These are phyloP conservation scores for Boechera stricta DNA, from an alignment of 345 rosid genomes.

Conservation along the genomic window DNA sequence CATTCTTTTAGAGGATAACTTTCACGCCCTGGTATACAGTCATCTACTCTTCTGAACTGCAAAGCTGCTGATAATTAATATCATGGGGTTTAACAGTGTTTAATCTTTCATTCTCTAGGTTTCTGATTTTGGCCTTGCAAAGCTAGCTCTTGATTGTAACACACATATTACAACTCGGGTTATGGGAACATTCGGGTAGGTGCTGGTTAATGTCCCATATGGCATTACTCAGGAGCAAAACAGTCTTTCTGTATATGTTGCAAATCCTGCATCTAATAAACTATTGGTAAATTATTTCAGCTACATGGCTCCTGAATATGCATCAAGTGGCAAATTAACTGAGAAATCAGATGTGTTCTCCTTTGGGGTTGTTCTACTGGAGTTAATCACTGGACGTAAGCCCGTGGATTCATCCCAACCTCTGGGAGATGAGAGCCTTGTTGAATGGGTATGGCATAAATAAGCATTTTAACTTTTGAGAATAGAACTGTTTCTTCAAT, in stretches of 20 bases:
- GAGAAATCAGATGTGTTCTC: conserved; percentile 98
- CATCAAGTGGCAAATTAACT: conserved; percentile 91
- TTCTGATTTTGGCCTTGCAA: conserved; percentile 98
- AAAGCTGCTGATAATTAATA: conserved; percentile 8
- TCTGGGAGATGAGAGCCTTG: conserved; percentile 93
- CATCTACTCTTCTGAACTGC: conserved; percentile 15
- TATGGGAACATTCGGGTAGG: conserved; percentile 98
- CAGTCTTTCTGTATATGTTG: conserved; percentile 17
- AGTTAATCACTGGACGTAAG: conserved; percentile 93
- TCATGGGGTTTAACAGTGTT: conserved; percentile 36
- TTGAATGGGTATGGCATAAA: conserved; percentile 75
- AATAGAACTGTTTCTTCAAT: conserved; percentile 19
- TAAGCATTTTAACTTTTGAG: conserved; percentile 16
- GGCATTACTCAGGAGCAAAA: neutral
- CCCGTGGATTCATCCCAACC: conserved; percentile 94
- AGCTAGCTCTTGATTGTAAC: conserved; percentile 83
- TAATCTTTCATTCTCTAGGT: conserved; percentile 60
- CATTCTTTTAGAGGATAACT: conserved; percentile 90
- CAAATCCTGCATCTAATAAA: conserved; percentile 26
- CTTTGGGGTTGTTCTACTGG: conserved; percentile 91
- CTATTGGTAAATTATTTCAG: conserved; percentile 44
- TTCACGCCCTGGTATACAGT: conserved; percentile 72
- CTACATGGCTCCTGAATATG: conserved; percentile 99
- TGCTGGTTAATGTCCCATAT: neutral
- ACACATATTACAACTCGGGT: conserved; percentile 92